These are phyloP conservation scores for Zasmidium cellare DNA, from an alignment of 2,329 filamentous ascomycete genomes.

Conservation along the genomic window DNA sequence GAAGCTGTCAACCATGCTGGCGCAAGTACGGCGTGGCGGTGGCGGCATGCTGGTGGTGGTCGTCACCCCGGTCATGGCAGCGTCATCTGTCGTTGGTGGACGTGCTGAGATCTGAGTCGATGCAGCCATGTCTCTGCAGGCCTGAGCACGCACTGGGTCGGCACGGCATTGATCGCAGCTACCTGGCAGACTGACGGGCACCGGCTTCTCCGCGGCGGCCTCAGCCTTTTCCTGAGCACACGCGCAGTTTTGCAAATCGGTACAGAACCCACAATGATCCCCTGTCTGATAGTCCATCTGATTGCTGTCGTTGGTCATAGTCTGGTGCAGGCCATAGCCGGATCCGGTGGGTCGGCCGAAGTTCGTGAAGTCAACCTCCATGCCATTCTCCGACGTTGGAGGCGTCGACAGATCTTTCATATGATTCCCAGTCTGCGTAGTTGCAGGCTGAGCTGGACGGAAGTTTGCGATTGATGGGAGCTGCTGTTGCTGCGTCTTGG, in stretches of 20 bases:
- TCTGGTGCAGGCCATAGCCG: conserved; percentile 9
- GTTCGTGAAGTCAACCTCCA: conserved; percentile 28
- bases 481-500: background rate
- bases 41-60: conserved; percentile 9
- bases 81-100: too few relatives aligned
- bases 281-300: conserved; percentile 23
- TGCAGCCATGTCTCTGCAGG: conserved; percentile 26
- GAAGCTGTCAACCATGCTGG: conserved; percentile 23
- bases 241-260: conserved; percentile 27
- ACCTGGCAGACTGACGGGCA: conserved; percentile 23
- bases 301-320: conserved; percentile 19
- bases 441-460: background rate
- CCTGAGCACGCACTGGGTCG: conserved; percentile 29
- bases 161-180: conserved; percentile 29
- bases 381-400: conserved; percentile 17
- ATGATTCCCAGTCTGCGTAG: background rate
- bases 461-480: background rate
- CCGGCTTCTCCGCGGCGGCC: conserved; percentile 8
- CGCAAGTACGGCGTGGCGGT: conserved; percentile 22
- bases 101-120: conserved; percentile 10
- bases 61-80: conserved; percentile 1
- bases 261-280: conserved; percentile 33
- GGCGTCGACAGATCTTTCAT: conserved; percentile 17
- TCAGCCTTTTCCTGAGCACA: conserved; percentile 22
- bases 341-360: conserved; percentile 8